Evolutionary conservation across 2,329 filamentous ascomycete species (phyloP), one percentile per base, ranked within the genome.

Genomic region (Xylariales sp.): DNA sequence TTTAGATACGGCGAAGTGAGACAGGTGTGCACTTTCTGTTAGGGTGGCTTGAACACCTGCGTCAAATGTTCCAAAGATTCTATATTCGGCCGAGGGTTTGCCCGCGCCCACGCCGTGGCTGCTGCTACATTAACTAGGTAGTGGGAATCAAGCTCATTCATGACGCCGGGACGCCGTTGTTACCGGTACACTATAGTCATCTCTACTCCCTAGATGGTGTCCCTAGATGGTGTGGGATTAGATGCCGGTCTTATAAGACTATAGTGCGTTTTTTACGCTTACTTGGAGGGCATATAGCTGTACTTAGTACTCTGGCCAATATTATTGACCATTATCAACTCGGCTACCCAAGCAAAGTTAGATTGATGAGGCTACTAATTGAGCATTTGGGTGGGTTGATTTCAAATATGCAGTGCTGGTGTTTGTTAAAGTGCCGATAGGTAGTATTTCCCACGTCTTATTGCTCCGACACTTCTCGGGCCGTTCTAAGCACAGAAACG

Each of bases 41-140:
- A 41, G 43, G 71, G 66, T 70, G 68, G 64, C 74, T 72, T 74
- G 68, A 71, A 73, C 41, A 64, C 34, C 57, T 71, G 69, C 48
- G 34, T 64, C 62, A 61, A 60, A 58, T 74, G 71, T 75, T 72
- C 69, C 65, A 71, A 61, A 69, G 63, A 65, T 69, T 65, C 67
- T 70, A 62, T 71, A 75, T 74, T 74, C 63, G 69, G 74, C 76
- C 76, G 75, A 77, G 73, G 69, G 67, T 75, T 75, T 74, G 72
- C 66, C 75, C 75, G 75, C 68, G 57, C 62, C 68, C 50, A 4
- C 69, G 69, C 68, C 71, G 63, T 71, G 71, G 64, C 71, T 72
- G 68, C 53, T 69, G 52, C 65, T 65, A 67, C 54, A 56, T 28
- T 23, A 23, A 23, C 23, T 23, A 8, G 12, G 36, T 49, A 36